Evolutionary conservation across 192 early-diverging fungal genomes (phyloP).

Genomic region (Coemansia interrupta): DNA sequence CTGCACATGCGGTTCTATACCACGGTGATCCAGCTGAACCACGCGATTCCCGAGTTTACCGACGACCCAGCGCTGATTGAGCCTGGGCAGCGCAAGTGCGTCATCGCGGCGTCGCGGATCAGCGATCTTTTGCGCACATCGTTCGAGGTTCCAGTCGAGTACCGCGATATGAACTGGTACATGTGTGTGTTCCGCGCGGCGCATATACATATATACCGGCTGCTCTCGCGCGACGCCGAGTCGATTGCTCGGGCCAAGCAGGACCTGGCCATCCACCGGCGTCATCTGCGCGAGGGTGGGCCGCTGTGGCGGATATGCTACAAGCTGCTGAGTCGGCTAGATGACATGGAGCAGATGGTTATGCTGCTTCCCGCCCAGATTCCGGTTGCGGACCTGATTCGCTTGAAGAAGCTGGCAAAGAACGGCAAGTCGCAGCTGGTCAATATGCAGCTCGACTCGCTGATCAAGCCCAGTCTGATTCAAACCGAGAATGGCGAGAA

Average conservation of each 20-base stretch:
- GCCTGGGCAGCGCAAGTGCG: conserved; percentile 51
- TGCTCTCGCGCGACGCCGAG: conserved; percentile 42
- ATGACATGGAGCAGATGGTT: conserved; percentile 56
- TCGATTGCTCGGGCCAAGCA: conserved; percentile 47
- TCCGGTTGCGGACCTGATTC: conserved; percentile 41
- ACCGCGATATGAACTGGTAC: conserved; percentile 54
- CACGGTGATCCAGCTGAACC: conserved; percentile 52
- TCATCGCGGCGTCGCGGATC: conserved; percentile 47
- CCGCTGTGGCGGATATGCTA: conserved; percentile 50
- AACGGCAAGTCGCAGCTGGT: conserved; percentile 52
- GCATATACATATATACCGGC: conserved; percentile 46
- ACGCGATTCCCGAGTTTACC: conserved; percentile 49
- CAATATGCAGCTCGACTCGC: conserved; percentile 50
- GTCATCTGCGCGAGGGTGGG: conserved; percentile 47
- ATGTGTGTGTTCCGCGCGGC: conserved; percentile 54
- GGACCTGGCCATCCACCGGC: conserved; percentile 50
- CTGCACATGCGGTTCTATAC: conserved; percentile 50
- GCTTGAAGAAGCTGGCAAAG: conserved; percentile 38
- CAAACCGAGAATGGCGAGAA: conserved; percentile 36
- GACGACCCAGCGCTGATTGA: conserved; percentile 42
- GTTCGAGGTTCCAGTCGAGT: conserved; percentile 43
- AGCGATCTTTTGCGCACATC: conserved; percentile 48
- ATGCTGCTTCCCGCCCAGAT: conserved; percentile 52
- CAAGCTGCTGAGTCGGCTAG: conserved; percentile 48
- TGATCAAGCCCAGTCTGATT: conserved; percentile 46